Base-by-base conservation (phyloP, 148 eudicot genomes). In the Polygonum maritimum region DNA sequence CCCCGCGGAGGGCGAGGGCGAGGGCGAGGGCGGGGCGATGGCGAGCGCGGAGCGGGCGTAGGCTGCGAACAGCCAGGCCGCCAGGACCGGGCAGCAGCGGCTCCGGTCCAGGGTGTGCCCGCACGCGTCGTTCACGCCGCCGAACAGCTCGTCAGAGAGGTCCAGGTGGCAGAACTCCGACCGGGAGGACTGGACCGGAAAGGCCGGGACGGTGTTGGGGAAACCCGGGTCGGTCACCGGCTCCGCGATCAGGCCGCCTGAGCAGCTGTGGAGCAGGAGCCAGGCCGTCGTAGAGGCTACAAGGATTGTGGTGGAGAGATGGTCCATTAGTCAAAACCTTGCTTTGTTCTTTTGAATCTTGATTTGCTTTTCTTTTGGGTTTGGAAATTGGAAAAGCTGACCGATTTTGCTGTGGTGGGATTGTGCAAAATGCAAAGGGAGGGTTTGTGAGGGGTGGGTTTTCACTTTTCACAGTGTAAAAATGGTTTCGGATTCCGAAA, bases 1-100 rank as follows among this genome's bases (percentile, higher is more conserved):
- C 13, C 83, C 92, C 1, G 87, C 76, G 1, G 85, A 69, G 4
- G 80, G 76, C 48, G 93, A 83, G 2, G 94, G 78, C 0, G 22
- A 76, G 7, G 73, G 52, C 3, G 88, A 47, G 19, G 86, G 57
- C 2, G 91, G 38, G 14, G 85, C 75, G 47, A 76, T 48, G 41
- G 84, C 75, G n/a, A 93, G 89, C 0, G 98, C 98, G 39, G 92
- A 81, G 62, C 93, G 84, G 38, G 98, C 92, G 80, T 93, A 92
- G 0, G 98, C 96, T 1, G 98, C 98, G 87, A 87, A 93, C 7
- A 93, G 87, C 98, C 98, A 93, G 0, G 98, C 98, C 36, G 93
- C 98, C 0, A 93, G 88, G 5, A 93, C 98, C 2, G 98, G 98
- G 48, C 98, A 93, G 78, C 98, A 93, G 0, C 98, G 87, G 82